Conservation (phyloP, 768 basidiomycete genomes). For the Lactarius evosmus region DNA sequence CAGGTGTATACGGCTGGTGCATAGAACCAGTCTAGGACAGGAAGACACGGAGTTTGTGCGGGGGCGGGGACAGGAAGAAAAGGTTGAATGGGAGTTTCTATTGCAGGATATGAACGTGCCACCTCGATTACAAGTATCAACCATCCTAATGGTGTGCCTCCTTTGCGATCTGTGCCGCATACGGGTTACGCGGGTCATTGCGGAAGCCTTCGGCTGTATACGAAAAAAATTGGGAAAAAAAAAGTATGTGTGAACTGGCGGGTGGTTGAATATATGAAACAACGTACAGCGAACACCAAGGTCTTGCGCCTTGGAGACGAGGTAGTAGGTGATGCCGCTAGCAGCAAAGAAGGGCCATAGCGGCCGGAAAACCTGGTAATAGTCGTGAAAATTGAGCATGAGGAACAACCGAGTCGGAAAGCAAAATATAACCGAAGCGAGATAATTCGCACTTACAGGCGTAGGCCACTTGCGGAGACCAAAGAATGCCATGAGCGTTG, state of each 20-base stretch:
- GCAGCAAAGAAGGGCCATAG: conserved; percentile 81
- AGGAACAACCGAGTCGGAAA: background rate
- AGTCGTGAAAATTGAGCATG: conserved; percentile 5
- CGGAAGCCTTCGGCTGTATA: conserved; percentile 59
- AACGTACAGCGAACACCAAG: conserved; percentile 66
- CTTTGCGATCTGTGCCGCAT: conserved; percentile 72
- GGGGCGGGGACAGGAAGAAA: background rate
- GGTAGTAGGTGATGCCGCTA: conserved; percentile 59
- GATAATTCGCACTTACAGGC: conserved; percentile 48
- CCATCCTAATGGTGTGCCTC: conserved; percentile 42
- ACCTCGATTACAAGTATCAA: conserved; percentile 9
- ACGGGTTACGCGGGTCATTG: conserved; percentile 80
- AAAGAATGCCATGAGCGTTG: conserved; percentile 59
- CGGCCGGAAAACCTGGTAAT: conserved; percentile 59
- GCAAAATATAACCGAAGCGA: background rate
- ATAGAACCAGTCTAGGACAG: background rate
- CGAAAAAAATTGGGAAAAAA: background rate
- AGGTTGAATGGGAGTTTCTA: conserved; percentile 10
- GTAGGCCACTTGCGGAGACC: conserved; percentile 81
- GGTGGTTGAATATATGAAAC: background rate
- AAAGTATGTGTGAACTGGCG: conserved; percentile 2
- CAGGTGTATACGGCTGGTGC: background rate
- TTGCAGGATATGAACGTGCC: background rate
- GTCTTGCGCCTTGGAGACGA: conserved; percentile 66
- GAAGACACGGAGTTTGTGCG: background rate